Base-by-base conservation (phyloP, 345 rosid species). In the Eucalyptus curtisii region DNA sequence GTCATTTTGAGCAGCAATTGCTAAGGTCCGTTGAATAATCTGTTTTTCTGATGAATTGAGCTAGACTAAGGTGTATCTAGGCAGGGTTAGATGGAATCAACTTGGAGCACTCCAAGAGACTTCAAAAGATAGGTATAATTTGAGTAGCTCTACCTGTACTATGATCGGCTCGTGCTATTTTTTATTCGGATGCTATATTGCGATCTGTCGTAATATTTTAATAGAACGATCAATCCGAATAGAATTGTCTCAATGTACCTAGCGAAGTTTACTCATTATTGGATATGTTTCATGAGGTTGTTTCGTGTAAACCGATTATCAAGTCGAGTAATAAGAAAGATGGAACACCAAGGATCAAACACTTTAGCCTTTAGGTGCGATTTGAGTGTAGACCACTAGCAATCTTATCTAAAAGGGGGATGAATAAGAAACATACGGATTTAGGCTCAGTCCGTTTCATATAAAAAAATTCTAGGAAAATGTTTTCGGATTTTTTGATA, bases 371-470 rank as follows among this genome's bases (percentile, higher is more conserved):
- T 66, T 7, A 66, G 20, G 40, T 31, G 79, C 0, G 1, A 24
- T 24, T 24, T 55, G 31, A 27, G 15, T 3, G 14, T 59, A 27
- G 33, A 6, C 16, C 68, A 10, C 17, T 12, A 6, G 31, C 7
- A 61, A 27, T 13, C 25, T 24, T 52, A 52, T 52, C 10, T 52
- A 7, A 52, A 52, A 52, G 57, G 10, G 55, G 25, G 10, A 7
- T 52, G 57, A 2, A 52, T 25, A 52, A 52, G 25, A 52, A 52
- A 52, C 4, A 3, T 19, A 3, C 0, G 0, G 0, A 19, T 52
- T 52, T 20, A 20, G 10, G 10, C 25, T 20, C 10, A 3, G 0
- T 52, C 20, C 0, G 0, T 52, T 20, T 52, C 5, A 20, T 52
- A 52, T 1, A 52, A 52, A 52, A 52, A 20, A 20, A 19, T 7